Evolutionary conservation across 768 basidiomycete genomes (phyloP).

Genomic region (Lactarius indigo): DNA sequence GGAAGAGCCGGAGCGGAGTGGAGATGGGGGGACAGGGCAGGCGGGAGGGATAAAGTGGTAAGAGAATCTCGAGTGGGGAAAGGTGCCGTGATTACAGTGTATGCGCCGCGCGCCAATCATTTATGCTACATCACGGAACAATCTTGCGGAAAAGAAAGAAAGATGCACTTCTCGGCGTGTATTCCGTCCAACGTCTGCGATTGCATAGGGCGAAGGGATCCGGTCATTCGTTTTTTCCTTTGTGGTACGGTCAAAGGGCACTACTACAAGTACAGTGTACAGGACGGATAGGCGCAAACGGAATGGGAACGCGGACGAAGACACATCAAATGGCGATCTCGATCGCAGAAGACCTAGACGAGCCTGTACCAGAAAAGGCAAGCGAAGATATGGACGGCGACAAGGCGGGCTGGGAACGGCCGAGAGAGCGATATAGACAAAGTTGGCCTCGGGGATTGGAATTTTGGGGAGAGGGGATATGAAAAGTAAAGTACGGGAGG

Average conservation of each 20-base stretch:
- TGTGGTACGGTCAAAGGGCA: slow-evolving; percentile 12
- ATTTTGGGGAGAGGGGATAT: slow-evolving; percentile 15
- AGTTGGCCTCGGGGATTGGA: slow-evolving; percentile 4
- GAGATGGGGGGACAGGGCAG: background rate
- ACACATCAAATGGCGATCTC: slow-evolving; percentile 23
- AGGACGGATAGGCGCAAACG: background rate
- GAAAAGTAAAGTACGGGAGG: slow-evolving; percentile 13
- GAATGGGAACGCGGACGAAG: slow-evolving; percentile 1
- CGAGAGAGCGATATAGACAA: slow-evolving; percentile 11
- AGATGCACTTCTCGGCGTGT: slow-evolving; percentile 15
- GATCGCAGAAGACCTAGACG: slow-evolving; percentile 23
- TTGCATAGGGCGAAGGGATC: slow-evolving; percentile 13
- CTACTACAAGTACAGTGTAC: background rate
- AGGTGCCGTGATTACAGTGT: slow-evolving; percentile 11
- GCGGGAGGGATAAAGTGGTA: background rate
- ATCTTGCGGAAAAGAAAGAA: slow-evolving; percentile 16
- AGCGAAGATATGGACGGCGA: slow-evolving; percentile 20
- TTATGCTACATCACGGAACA: slow-evolving; percentile 20
- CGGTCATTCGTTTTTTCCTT: background rate
- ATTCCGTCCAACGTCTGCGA: background rate
- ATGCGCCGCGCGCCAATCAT: slow-evolving; percentile 19
- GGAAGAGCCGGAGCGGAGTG: slow-evolving; percentile 17
- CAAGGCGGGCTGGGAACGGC: slow-evolving; percentile 21
- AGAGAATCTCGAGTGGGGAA: slow-evolving; percentile 4
- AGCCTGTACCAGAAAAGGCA: slow-evolving; percentile 16